Base-by-base conservation (phyloP, 2,329 filamentous ascomycete species). In the Neofusicoccum umdonicola region DNA sequence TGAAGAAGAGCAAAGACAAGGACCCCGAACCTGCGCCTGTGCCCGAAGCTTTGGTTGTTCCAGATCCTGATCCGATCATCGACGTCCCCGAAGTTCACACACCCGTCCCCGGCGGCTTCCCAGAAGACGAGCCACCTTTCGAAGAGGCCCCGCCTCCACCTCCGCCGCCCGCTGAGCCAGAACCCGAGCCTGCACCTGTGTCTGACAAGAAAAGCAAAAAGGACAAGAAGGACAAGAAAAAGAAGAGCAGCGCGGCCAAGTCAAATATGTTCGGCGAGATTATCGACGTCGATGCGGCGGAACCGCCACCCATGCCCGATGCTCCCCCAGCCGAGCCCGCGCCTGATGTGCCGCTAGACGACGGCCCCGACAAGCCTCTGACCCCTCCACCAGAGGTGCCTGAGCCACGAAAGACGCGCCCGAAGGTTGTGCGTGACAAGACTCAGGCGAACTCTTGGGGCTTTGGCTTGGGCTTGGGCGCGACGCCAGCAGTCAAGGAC, bases 361-460 rank as follows among this genome's bases (percentile, higher is more conserved):
- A 52, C 4, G 65, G 52, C 11, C 68, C 70, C 15, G 66, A 65
- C 12, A 76, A 77, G 64, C 78, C 80, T 39, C 82, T 82, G 9
- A 84, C 83, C 31, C 83, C 84, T 56, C 79, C 82, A 8, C 80
- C 81, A 9, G 83, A 85, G 62, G 71, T 68, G 52, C 73, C 85
- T 15, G 86, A 88, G 58, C 79, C 83, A 66, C 86, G 87, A 78
- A 96, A 90, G 74, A 91, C 96, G 68, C 89, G 92, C 13, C 81
- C 90, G 34, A 92, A 89, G 72, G 86, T 93, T 68, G 90, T 87
- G 69, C 90, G 91, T 65, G 88, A 90, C 42, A 84, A 85, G 65
- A 83, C 83, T 41, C 78, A 78, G n/a, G 82, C 75, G 22, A 76
- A 88, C 19, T 94, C 90, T 35, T 95, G 92, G 92, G 89, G 88